Conservation (phyloP, 345 rosid species). For the Brassica carinata region DNA sequence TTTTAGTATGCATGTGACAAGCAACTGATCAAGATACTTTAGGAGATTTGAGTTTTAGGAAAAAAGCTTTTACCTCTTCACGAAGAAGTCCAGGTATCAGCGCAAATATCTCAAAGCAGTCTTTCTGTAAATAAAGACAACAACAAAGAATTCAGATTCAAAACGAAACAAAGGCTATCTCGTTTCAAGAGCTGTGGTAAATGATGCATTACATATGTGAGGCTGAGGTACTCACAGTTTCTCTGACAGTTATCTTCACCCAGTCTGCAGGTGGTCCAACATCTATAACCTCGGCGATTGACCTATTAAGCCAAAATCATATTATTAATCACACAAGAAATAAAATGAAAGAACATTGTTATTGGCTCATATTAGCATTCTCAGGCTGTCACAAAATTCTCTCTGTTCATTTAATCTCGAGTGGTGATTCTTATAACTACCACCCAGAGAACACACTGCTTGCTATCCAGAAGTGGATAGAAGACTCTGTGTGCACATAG, state of each 20-base stretch:
- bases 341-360: background rate
- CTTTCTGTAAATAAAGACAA: constrained; percentile 54
- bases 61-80: constrained; percentile 66
- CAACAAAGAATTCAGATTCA: background rate
- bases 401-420: background rate
- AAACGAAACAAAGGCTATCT: constrained; percentile 6
- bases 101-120: constrained; percentile 88
- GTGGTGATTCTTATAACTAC: constrained; percentile 17
- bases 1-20: background rate
- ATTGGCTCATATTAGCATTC: background rate
- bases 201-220: constrained; percentile 7
- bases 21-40: constrained; percentile 20
- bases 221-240: constrained; percentile 55
- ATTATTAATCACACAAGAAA: constrained; percentile 15
- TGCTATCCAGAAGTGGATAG: background rate
- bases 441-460: background rate
- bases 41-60: constrained; percentile 11
- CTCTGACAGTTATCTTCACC: constrained; percentile 93
- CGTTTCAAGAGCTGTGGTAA: background rate
- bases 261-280: constrained; percentile 91
- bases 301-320: constrained; percentile 44
- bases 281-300: constrained; percentile 64
- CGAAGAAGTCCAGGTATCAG: constrained; percentile 92
- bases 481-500: too few species aligned
- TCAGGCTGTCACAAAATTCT: background rate